Percentiles rank a stretch among this genome's conserved stretches.
phyloP scores from a whole-genome alignment of 768 basidiomycete species.

The Calocybe indica region DNA sequence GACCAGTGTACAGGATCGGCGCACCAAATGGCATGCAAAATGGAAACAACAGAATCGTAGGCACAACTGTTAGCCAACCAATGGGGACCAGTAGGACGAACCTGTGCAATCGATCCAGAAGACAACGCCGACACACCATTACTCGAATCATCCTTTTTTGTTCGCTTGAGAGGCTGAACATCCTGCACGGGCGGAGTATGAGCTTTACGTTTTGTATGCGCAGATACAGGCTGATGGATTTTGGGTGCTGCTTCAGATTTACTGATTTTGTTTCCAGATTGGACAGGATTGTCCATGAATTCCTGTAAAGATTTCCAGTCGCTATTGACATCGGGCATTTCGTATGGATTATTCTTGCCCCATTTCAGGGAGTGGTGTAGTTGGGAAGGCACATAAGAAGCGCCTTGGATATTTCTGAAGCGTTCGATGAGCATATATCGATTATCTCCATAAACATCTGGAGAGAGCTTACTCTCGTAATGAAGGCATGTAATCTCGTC shows the following conservation, averaged over 20 bases:
- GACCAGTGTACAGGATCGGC: too few species aligned
- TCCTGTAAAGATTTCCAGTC: neutral
- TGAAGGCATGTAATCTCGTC: conserved; percentile 24
- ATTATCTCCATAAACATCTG: conserved; percentile 1
- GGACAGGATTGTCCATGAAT: neutral
- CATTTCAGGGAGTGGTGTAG: conserved; percentile 5
- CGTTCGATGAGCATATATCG: conserved; percentile 8
- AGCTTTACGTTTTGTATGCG: neutral
- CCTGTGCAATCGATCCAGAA: neutral
- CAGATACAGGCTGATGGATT: neutral
- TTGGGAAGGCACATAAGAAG: conserved; percentile 6
- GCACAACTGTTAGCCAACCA: conserved; percentile 15
- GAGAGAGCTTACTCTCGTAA: conserved; percentile 15
- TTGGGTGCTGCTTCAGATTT: neutral
- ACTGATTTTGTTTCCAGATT: neutral
- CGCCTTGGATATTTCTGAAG: conserved; percentile 5
- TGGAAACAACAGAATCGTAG: conserved; percentile 10
- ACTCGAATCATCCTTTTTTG: neutral
- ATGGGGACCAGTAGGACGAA: conserved; percentile 3
- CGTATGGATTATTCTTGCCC: conserved; percentile 6
- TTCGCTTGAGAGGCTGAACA: neutral
- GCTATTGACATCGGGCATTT: too few species aligned
- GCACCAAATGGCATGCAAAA: too few species aligned
- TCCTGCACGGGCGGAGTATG: neutral
- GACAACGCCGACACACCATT: neutral